These are phyloP conservation scores for Acacia confusa DNA, from an alignment of 306 rosid genomes.

Conservation along the genomic window DNA sequence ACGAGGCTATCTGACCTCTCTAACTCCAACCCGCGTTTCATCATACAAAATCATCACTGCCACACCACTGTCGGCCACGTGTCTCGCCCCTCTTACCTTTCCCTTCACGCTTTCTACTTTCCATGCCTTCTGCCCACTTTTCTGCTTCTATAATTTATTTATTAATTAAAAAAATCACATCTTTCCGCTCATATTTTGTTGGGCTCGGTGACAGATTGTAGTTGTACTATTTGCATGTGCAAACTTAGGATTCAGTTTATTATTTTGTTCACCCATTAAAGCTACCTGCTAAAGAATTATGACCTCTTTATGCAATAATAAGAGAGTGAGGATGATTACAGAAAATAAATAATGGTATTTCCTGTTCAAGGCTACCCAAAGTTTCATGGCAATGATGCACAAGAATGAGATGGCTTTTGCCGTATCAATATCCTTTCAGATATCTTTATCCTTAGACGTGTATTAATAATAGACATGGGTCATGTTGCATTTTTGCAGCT, in stretches of 20 bases:
- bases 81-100: neutral
- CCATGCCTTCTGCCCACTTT: conserved; percentile 6
- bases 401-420: too few relatives aligned
- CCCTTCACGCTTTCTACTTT: conserved; percentile 7
- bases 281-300: neutral
- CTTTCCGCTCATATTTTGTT: neutral
- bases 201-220: neutral
- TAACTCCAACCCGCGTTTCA: neutral
- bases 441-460: too few relatives aligned
- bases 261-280: neutral
- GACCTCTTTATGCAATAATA: neutral
- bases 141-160: neutral
- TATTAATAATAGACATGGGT: too few relatives aligned
- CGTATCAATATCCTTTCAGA: too few relatives aligned
- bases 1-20: neutral
- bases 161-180: too few relatives aligned
- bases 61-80: neutral
- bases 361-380: too few relatives aligned
- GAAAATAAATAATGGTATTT: too few relatives aligned
- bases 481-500: too few relatives aligned
- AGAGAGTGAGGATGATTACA: neutral
- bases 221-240: neutral
- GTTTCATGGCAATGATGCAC: too few relatives aligned
- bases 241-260: neutral
- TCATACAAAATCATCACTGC: neutral